Percentiles rank a stretch among this genome's conserved stretches.
Evolutionary conservation across 441 rosid genomes (phyloP).

Genomic region (Adansonia madagascariensis): DNA sequence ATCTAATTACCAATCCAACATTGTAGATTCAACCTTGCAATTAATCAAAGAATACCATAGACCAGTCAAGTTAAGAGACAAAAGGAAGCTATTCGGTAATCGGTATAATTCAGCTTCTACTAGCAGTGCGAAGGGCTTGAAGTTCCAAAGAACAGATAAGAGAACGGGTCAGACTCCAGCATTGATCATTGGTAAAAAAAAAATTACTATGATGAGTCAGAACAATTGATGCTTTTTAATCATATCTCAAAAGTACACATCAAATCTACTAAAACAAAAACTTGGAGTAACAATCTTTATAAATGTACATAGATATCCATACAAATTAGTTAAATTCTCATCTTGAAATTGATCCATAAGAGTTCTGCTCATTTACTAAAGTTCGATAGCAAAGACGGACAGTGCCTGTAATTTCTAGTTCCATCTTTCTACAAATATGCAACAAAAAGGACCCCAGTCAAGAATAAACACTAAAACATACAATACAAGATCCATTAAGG

Average conservation of each 20-base stretch:
- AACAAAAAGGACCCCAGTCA: not conserved
- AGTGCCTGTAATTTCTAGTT: not conserved
- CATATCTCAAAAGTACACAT: not conserved
- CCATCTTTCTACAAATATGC: not conserved
- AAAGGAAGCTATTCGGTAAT: too few species aligned
- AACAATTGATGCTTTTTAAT: not conserved
- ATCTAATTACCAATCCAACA: not conserved
- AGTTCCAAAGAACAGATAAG: not conserved
- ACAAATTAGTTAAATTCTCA: not conserved
- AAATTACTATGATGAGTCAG: not conserved
- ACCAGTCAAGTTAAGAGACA: not conserved
- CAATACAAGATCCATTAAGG: not conserved
- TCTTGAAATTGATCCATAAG: not conserved
- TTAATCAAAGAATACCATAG: too few species aligned
- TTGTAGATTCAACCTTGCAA: not conserved
- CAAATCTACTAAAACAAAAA: not conserved
- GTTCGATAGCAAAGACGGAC: not conserved
- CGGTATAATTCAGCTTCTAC: not conserved
- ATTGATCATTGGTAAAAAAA: not conserved
- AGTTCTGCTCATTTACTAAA: not conserved
- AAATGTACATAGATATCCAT: too few species aligned
- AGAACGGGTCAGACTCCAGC: not conserved
- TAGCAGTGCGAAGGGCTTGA: not conserved
- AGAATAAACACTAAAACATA: not conserved
- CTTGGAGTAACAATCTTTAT: not conserved